Base-by-base conservation (phyloP, 768 basidiomycete genomes). In the Tulasnella sp. region DNA sequence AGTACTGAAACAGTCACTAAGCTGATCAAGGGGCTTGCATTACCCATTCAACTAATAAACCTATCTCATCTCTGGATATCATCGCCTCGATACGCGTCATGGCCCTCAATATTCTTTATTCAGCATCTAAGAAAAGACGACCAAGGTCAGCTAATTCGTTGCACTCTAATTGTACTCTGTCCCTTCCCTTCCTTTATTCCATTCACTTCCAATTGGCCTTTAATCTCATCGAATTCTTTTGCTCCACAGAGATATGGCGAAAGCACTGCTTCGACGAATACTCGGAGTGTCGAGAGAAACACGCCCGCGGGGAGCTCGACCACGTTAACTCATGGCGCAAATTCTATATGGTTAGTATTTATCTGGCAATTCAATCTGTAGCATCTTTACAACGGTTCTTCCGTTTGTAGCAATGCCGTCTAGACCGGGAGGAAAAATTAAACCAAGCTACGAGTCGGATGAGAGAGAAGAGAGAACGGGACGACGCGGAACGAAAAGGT, bases 401-500 rank as follows among this genome's bases (percentile, higher is more conserved):
- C 2, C 4, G 1, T 29, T 29, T 4, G 13, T 22, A 48, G 42
- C 58, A 86, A 81, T 61, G 66, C 29, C 67, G 82, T 34, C 70
- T 72, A 40, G 72, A 75, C 45, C 69, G 70, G 37, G 83, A 86
- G 62, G 72, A 77, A 10, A 67, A 70, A 59, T 74, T 87, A 24
- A 79, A 84, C 62, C 75, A 77, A 61, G 68, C 75, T 9, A 74
- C 75, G 27, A 70, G 69, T 37, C 78, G 72, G 57, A 69, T 88
- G 56, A 77, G 81, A 55, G 74, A 65, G 40, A 76, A 80, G 59
- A 77, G 83, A 16, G 70, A 75, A 59, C 78, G 81, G 62, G 80
- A 74, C 9, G 81, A 79, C 32, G 78, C 81, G 61, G 78, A 78
- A 56, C 86, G 81, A 69, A 83, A 73, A 63, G 81, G 82, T 64